phyloP scores from a whole-genome alignment of 2,329 filamentous ascomycete genomes.

The Exophiala mesophila region DNA sequence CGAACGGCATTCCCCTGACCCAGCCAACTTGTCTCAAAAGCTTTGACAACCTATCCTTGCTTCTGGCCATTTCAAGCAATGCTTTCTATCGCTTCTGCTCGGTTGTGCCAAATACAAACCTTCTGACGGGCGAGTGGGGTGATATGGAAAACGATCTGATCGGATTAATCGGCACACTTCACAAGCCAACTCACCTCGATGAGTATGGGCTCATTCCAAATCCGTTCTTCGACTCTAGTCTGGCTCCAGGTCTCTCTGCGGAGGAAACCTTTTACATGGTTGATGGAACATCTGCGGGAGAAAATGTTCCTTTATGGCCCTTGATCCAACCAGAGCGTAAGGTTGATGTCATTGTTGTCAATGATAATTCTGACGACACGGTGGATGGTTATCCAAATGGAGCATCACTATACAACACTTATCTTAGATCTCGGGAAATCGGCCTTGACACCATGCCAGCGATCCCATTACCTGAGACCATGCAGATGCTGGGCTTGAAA shows the following conservation, averaged over 20 bases:
- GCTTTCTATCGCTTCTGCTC: conserved; percentile 37
- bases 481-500: conserved; percentile 56
- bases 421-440: conserved; percentile 47
- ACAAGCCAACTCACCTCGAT: conserved; percentile 31
- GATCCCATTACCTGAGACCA: conserved; percentile 53
- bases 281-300: conserved; percentile 48
- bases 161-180: conserved; percentile 29
- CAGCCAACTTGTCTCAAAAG: conserved; percentile 31
- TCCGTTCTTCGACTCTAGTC: conserved; percentile 51
- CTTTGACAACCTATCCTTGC: conserved; percentile 47
- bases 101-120: conserved; percentile 22
- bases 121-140: conserved; percentile 26
- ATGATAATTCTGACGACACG: conserved; percentile 62
- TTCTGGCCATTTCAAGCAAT: conserved; percentile 42
- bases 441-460: conserved; percentile 54
- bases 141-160: conserved; percentile 24
- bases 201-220: conserved; percentile 56
- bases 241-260: conserved; percentile 38
- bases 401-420: conserved; percentile 54
- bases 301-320: conserved; percentile 51
- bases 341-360: conserved; percentile 60
- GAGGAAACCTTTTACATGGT: conserved; percentile 42
- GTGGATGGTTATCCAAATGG: conserved; percentile 56
- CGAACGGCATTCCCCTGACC: conserved; percentile 38
- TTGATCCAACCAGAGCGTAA: conserved; percentile 45